A percentile compares a stretch with the other conserved stretches of the same genome.
phyloP scores from a whole-genome alignment of 176 grass and related monocot genomes.

The Aegilops sharonensis region DNA sequence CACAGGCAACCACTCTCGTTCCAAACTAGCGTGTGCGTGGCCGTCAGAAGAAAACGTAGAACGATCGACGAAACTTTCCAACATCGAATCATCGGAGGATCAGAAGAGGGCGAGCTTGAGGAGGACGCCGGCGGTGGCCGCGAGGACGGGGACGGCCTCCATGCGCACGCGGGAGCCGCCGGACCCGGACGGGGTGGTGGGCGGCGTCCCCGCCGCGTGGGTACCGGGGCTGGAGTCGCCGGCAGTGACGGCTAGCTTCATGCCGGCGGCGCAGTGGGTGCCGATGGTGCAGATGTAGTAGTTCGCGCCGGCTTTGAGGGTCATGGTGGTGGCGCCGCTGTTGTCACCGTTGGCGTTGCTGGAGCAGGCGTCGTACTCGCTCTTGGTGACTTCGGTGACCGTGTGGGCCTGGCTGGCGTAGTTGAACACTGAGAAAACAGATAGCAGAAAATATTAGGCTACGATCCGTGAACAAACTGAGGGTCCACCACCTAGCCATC shows the following conservation, averaged over 20 bases:
- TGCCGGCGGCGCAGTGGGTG: slow-evolving; percentile 54
- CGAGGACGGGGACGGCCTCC: slow-evolving; percentile 11
- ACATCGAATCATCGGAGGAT: slow-evolving; percentile 8
- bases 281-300: slow-evolving; percentile 72
- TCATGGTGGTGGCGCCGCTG: slow-evolving; percentile 35
- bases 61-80: neutral
- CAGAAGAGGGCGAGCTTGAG: slow-evolving; percentile 55
- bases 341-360: slow-evolving; percentile 6
- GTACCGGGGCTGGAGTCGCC: slow-evolving; percentile 29
- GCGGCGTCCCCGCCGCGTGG: neutral
- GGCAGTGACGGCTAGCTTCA: slow-evolving; percentile 68
- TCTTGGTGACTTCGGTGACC: slow-evolving; percentile 49
- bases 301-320: slow-evolving; percentile 36
- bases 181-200: slow-evolving; percentile 16
- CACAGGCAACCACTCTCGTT: neutral
- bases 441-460: neutral
- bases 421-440: slow-evolving; percentile 58
- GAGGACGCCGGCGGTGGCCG: slow-evolving; percentile 14
- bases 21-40: neutral
- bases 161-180: neutral
- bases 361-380: slow-evolving; percentile 57
- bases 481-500: too few species aligned
- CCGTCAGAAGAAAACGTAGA: slow-evolving; percentile 3
- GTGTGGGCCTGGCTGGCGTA: slow-evolving; percentile 33
- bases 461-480: neutral